Conservation (phyloP, 2,329 filamentous ascomycete species). For the Claviceps pazoutovae region DNA sequence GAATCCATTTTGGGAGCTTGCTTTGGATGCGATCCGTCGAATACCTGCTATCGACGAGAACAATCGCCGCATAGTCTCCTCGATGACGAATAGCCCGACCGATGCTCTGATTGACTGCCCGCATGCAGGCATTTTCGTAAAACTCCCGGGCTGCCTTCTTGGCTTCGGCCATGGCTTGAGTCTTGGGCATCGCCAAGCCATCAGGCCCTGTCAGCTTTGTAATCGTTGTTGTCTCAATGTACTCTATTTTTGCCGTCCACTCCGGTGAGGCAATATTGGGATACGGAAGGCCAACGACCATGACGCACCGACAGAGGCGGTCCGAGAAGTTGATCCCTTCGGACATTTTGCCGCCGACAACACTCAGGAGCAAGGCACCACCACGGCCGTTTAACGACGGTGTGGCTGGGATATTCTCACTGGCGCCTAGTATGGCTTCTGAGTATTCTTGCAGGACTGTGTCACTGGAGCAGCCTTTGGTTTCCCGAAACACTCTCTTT, state of each 20-base stretch:
- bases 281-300: slow-evolving; percentile 87
- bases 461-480: slow-evolving; percentile 44
- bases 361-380: slow-evolving; percentile 73
- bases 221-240: slow-evolving; percentile 53
- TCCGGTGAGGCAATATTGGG: slow-evolving; percentile 81
- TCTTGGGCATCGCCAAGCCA: slow-evolving; percentile 9
- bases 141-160: slow-evolving; percentile 59
- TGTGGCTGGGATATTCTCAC: neutral
- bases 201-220: slow-evolving; percentile 18
- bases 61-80: slow-evolving; percentile 78
- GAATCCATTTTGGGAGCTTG: slow-evolving; percentile 87
- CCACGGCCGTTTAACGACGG: slow-evolving; percentile 10
- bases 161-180: slow-evolving; percentile 17
- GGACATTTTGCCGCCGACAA: slow-evolving; percentile 87
- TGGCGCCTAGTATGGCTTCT: slow-evolving; percentile 41
- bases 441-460: slow-evolving; percentile 62
- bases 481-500: slow-evolving; percentile 51
- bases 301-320: slow-evolving; percentile 70
- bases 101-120: slow-evolving; percentile 93
- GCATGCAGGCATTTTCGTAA: slow-evolving; percentile 92
- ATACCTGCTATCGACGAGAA: slow-evolving; percentile 74
- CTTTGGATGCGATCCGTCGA: slow-evolving; percentile 54
- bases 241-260: slow-evolving; percentile 84
- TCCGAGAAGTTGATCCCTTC: slow-evolving; percentile 99
- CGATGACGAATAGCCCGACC: slow-evolving; percentile 81